phyloP scores from a whole-genome alignment of 2,329 filamentous ascomycete species.

The Xenoacremonium recifei region DNA sequence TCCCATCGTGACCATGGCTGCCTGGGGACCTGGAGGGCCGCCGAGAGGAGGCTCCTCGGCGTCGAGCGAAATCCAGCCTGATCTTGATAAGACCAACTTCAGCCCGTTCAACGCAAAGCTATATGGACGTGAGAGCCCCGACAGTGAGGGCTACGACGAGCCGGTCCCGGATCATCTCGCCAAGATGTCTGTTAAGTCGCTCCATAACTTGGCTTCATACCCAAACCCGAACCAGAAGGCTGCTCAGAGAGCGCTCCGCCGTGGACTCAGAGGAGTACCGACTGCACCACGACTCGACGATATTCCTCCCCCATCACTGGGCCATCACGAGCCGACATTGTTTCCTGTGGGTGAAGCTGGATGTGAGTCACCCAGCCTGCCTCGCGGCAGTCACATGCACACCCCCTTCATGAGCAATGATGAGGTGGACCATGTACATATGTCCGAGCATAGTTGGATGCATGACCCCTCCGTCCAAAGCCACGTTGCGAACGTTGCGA shows the following conservation, averaged over 20 bases:
- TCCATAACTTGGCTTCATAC: constrained; percentile 55
- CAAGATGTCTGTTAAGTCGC: constrained; percentile 44
- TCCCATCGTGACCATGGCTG: constrained; percentile 26
- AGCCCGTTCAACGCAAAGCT: not conserved
- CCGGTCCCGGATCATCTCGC: constrained; percentile 31
- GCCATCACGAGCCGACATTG: not conserved
- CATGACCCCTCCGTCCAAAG: too few relatives aligned
- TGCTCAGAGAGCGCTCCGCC: constrained; percentile 46
- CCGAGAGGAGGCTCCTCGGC: too few relatives aligned
- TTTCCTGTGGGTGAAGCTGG: not conserved
- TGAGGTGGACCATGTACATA: too few relatives aligned
- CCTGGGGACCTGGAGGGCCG: constrained; percentile 21
- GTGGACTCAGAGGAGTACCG: constrained; percentile 28
- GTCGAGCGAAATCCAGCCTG: constrained; percentile 16
- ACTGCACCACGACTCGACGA: constrained; percentile 11
- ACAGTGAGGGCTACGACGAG: constrained; percentile 30
- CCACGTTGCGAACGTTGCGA: constrained; percentile 8
- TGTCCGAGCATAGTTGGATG: too few relatives aligned
- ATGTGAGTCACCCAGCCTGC: constrained; percentile 3
- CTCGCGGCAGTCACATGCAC: not conserved
- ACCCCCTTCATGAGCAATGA: not conserved
- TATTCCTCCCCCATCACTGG: not conserved
- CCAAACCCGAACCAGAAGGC: constrained; percentile 53
- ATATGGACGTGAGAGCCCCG: constrained; percentile 23
- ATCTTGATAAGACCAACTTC: constrained; percentile 12